Conservation (phyloP, 2,329 filamentous ascomycete species). For the Ramularia endophylla region DNA sequence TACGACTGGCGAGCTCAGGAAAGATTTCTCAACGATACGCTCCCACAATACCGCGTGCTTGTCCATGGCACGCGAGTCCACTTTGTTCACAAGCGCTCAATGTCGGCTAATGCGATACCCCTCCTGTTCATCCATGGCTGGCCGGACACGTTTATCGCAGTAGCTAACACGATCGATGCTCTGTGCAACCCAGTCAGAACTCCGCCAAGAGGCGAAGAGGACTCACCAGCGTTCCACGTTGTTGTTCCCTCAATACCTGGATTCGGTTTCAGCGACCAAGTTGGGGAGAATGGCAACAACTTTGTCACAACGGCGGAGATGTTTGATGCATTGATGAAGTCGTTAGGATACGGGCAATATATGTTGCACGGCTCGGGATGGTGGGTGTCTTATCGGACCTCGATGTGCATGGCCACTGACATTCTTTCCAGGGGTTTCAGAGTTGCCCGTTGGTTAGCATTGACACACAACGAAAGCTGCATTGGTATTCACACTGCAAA, state of each 20-base stretch:
- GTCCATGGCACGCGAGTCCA: conserved; percentile 51
- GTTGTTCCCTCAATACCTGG: conserved; percentile 61
- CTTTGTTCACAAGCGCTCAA: conserved; percentile 57
- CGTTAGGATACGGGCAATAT: conserved; percentile 55
- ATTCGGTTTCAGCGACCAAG: conserved; percentile 60
- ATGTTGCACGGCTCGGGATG: conserved; percentile 51
- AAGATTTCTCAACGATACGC: conserved; percentile 48
- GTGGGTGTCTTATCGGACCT: conserved; percentile 24
- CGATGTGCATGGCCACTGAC: conserved; percentile 1
- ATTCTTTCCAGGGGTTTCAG: conserved; percentile 35
- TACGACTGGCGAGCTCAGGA: conserved; percentile 62
- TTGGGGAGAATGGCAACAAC: conserved; percentile 46
- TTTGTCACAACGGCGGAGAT: conserved; percentile 50
- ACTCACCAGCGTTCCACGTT: conserved; percentile 54
- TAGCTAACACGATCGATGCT: conserved; percentile 50
- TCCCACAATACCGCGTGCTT: conserved; percentile 60
- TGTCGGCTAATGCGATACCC: conserved; percentile 51
- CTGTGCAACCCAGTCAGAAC: conserved; percentile 50
- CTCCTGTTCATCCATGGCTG: conserved; percentile 60
- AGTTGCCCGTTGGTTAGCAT: conserved; percentile 43
- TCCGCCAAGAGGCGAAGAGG: conserved; percentile 21
- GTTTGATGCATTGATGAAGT: conserved; percentile 55
- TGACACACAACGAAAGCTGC: conserved; percentile 46
- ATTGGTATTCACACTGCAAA: conserved; percentile 57
- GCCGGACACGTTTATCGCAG: conserved; percentile 57